Percentiles rank a stretch among this genome's conserved stretches.
These are phyloP conservation scores for Seiridium unicorne DNA, from an alignment of 2,329 filamentous ascomycete genomes.

Conservation along the genomic window DNA sequence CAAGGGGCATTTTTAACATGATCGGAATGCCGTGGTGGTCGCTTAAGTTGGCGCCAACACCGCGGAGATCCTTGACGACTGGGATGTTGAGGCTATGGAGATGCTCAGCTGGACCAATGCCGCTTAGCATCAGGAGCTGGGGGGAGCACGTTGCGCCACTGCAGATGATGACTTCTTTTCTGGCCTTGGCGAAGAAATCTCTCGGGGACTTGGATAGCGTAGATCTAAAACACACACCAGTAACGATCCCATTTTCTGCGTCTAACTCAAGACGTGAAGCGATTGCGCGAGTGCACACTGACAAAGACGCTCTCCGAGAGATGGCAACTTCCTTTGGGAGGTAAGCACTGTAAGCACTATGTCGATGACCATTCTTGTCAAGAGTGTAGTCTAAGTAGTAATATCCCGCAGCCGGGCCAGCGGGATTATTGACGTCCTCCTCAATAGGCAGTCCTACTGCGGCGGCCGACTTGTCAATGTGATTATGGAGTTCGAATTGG, in stretches of 20 bases:
- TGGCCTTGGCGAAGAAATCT: conserved; percentile 1
- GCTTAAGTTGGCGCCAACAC: conserved; percentile 10
- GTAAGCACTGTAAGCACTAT: conserved; percentile 11
- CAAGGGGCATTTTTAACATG: conserved; percentile 8
- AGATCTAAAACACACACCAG: conserved; percentile 6
- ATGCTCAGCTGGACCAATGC: conserved; percentile 7
- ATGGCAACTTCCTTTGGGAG: conserved; percentile 7
- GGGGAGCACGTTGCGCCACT: conserved; percentile 11
- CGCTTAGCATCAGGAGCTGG: conserved; percentile 11
- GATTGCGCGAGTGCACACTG: conserved; percentile 9
- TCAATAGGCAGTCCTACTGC: conserved; percentile 10
- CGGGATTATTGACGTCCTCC: conserved; percentile 7
- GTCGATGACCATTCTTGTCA: conserved; percentile 7
- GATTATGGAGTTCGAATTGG: conserved; percentile 9
- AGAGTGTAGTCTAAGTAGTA: conserved; percentile 11
- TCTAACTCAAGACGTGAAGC: conserved; percentile 9
- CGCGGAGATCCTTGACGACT: conserved; percentile 8
- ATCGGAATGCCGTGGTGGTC: conserved; percentile 12
- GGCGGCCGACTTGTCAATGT: conserved; percentile 11
- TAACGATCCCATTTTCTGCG: background rate
- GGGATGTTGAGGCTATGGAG: background rate
- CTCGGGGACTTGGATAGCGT: background rate
- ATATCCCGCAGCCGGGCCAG: conserved; percentile 9
- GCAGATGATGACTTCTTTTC: conserved; percentile 10
- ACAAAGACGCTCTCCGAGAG: background rate